phyloP scores from a whole-genome alignment of 1,139 yeast species.

The Candida glucosophila region DNA sequence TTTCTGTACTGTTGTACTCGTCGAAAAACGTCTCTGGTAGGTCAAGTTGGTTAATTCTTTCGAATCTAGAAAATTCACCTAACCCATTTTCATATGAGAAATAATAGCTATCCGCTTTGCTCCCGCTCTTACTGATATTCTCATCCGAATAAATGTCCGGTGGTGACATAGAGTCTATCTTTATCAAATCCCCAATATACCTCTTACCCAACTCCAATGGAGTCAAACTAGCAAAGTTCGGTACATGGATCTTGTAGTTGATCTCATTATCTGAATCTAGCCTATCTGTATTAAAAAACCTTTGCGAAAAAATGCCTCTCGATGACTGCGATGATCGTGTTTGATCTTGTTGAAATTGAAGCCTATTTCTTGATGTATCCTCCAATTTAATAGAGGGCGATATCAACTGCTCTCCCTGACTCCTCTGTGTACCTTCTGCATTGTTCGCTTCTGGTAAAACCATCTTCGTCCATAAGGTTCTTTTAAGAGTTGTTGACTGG shows the following conservation, averaged over 20 bases:
- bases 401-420: conserved; percentile 17
- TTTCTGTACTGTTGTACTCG: conserved; percentile 62
- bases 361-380: conserved; percentile 21
- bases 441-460: not conserved
- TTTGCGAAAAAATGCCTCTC: conserved; percentile 19
- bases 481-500: too few species aligned
- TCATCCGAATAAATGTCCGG: conserved; percentile 35
- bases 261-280: conserved; percentile 33
- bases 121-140: conserved; percentile 26
- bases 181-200: conserved; percentile 36
- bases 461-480: conserved; percentile 1
- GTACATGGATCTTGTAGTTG: conserved; percentile 36
- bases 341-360: conserved; percentile 31
- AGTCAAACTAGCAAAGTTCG: conserved; percentile 35
- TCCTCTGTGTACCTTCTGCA: not conserved
- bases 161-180: conserved; percentile 39
- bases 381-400: conserved; percentile 28
- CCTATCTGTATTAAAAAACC: conserved; percentile 30
- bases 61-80: conserved; percentile 67
- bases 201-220: conserved; percentile 37
- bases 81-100: conserved; percentile 33
- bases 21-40: conserved; percentile 81
- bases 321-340: conserved; percentile 17
- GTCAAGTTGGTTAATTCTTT: conserved; percentile 55
- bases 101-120: conserved; percentile 37